Conservation (phyloP, 2,329 filamentous ascomycete genomes). For the Fusarium domesticum region DNA sequence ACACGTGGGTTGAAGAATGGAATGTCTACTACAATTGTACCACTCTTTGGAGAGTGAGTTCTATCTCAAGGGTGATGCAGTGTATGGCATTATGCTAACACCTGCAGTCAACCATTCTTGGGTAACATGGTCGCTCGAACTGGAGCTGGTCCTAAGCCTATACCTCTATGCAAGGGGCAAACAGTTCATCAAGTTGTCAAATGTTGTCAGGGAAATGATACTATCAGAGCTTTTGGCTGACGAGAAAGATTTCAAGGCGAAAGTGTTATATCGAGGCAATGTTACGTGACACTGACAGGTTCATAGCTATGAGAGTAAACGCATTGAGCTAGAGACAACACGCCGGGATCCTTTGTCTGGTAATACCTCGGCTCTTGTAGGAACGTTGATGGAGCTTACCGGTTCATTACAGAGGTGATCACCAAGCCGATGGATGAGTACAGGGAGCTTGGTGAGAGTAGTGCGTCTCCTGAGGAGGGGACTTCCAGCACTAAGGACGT, state of each 20-base stretch:
- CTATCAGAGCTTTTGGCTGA: not conserved
- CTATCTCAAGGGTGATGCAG: not conserved
- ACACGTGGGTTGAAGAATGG: slow-evolving; percentile 75
- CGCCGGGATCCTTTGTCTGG: slow-evolving; percentile 4
- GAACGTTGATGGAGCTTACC: not conserved
- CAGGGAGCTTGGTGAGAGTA: too few species aligned
- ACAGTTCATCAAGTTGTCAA: not conserved
- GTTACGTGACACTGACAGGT: not conserved
- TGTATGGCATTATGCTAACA: not conserved
- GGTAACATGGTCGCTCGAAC: slow-evolving; percentile 68
- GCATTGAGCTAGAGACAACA: not conserved
- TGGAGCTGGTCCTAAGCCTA: slow-evolving; percentile 66
- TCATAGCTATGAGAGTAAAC: not conserved
- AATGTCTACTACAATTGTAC: slow-evolving; percentile 74
- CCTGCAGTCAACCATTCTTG: slow-evolving; percentile 65
- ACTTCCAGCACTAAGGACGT: too few species aligned
- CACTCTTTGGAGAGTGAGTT: slow-evolving; percentile 69
- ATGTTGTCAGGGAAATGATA: not conserved
- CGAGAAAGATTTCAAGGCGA: not conserved
- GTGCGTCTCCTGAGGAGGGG: not conserved
- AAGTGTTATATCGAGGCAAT: not conserved
- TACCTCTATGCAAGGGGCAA: slow-evolving; percentile 58
- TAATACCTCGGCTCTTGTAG: not conserved
- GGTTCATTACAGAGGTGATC: not conserved
- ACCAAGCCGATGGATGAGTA: not conserved